phyloP scores from a whole-genome alignment of 139 green algal genomes.

The Coelastrella sp. region DNA sequence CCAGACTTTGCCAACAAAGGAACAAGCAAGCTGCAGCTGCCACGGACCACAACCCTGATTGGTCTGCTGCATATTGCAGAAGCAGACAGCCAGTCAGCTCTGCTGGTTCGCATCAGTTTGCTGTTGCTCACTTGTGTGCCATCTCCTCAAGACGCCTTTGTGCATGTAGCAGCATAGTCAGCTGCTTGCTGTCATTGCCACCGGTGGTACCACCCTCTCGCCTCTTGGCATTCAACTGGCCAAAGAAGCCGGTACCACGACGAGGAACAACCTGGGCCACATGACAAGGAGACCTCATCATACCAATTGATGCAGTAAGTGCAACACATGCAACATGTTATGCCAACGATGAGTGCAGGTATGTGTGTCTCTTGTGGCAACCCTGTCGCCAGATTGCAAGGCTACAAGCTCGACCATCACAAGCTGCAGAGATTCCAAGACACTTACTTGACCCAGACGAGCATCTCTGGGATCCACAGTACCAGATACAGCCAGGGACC shows the following conservation, averaged over 20 bases:
- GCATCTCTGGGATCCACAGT: not conserved
- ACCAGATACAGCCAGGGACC: not conserved
- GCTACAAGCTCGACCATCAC: too few species aligned
- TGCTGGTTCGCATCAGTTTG: not conserved
- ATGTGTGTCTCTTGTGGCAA: too few species aligned
- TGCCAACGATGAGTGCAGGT: too few species aligned
- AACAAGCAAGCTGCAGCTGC: too few species aligned
- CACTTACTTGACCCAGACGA: not conserved
- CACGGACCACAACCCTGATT: not conserved
- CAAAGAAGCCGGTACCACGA: conserved; percentile 8
- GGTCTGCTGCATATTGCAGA: not conserved
- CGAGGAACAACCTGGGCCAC: not conserved
- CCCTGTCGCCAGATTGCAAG: too few species aligned
- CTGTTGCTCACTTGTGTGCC: not conserved
- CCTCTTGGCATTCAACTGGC: conserved; percentile 8
- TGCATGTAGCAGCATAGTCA: conserved; percentile 7
- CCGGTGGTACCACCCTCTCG: not conserved
- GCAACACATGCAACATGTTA: not conserved
- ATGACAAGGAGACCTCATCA: not conserved
- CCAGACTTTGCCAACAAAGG: too few species aligned
- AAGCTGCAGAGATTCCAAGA: too few species aligned
- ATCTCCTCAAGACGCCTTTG: conserved; percentile 20
- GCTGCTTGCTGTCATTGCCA: not conserved
- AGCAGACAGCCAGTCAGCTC: not conserved
- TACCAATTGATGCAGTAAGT: not conserved